Conservation (phyloP, 2,329 filamentous ascomycete genomes). For the Hypoxylon sp. region DNA sequence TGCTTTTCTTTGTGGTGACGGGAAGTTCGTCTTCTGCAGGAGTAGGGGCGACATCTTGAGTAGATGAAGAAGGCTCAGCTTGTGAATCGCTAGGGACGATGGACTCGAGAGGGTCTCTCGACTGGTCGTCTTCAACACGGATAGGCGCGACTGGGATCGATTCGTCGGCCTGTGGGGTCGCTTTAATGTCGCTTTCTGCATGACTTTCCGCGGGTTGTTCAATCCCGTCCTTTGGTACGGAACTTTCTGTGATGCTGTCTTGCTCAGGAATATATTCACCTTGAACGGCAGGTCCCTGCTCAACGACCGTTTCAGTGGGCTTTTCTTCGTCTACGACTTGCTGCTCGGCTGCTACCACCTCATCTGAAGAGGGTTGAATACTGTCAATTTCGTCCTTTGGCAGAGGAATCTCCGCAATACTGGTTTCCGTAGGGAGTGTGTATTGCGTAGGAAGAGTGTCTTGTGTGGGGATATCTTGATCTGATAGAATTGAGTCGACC, state of each 20-base stretch:
- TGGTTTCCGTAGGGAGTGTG: background rate
- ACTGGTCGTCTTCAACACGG: conserved; percentile 18
- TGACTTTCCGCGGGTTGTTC: conserved; percentile 10
- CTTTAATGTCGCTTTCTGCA: conserved; percentile 2
- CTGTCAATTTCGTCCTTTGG: conserved; percentile 8
- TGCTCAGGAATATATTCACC: conserved; percentile 10
- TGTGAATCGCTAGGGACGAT: conserved; percentile 3
- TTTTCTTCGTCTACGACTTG: background rate
- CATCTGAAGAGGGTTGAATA: background rate
- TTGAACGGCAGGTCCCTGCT: background rate
- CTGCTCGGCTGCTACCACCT: background rate
- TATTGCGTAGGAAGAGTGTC: conserved; percentile 12
- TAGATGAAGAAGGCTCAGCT: conserved; percentile 34
- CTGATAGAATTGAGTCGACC: background rate
- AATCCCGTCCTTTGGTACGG: background rate
- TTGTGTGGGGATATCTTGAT: conserved; percentile 20
- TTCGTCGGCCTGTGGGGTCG: conserved; percentile 16
- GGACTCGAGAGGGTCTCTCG: conserved; percentile 8
- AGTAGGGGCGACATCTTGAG: conserved; percentile 36
- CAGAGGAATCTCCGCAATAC: conserved; percentile 3
- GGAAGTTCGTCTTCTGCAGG: conserved; percentile 39
- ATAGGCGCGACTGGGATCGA: conserved; percentile 5
- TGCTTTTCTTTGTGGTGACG: conserved; percentile 48
- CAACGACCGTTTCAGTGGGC: background rate
- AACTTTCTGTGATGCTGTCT: background rate